A percentile compares a stretch with the other conserved stretches of the same genome.
Conservation (phyloP, 1,284 basidiomycete genomes). For the Marasmius fiardii region DNA sequence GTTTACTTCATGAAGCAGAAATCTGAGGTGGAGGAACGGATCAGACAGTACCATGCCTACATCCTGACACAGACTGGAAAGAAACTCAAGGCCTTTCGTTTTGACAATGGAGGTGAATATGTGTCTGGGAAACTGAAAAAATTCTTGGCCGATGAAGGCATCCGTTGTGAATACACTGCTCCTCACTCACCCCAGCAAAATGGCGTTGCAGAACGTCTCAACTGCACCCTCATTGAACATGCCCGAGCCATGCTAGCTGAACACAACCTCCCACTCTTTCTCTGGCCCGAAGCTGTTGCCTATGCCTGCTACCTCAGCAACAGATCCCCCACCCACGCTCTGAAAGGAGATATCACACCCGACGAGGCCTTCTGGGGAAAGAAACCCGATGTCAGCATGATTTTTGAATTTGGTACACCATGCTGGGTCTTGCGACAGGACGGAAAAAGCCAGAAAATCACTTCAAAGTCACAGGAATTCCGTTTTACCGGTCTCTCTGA, state of each 20-base stretch:
- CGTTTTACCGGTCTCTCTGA: slow-evolving; percentile 21
- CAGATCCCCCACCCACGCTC: background rate
- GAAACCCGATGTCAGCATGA: slow-evolving; percentile 19
- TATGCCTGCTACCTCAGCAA: slow-evolving; percentile 11
- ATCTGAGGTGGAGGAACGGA: slow-evolving; percentile 9
- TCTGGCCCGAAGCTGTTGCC: slow-evolving; percentile 15
- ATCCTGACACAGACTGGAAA: background rate
- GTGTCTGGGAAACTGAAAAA: background rate
- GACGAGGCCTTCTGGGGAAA: slow-evolving; percentile 19
- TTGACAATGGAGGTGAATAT: slow-evolving; percentile 3
- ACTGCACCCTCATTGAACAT: slow-evolving; percentile 17
- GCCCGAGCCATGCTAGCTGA: slow-evolving; percentile 20
- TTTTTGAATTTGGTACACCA: slow-evolving; percentile 14
- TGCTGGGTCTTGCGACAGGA: slow-evolving; percentile 10
- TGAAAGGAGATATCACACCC: slow-evolving; percentile 17
- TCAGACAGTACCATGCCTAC: background rate
- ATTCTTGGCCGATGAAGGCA: background rate
- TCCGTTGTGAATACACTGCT: background rate
- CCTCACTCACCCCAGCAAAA: slow-evolving; percentile 18
- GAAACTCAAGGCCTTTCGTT: background rate
- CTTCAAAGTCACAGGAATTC: slow-evolving; percentile 17
- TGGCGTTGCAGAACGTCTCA: slow-evolving; percentile 19
- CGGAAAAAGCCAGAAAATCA: slow-evolving; percentile 7
- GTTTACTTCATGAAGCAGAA: slow-evolving; percentile 23
- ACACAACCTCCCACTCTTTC: slow-evolving; percentile 12